Evolutionary conservation across 768 basidiomycete genomes (phyloP).

Genomic region (Tulasnella sp.): DNA sequence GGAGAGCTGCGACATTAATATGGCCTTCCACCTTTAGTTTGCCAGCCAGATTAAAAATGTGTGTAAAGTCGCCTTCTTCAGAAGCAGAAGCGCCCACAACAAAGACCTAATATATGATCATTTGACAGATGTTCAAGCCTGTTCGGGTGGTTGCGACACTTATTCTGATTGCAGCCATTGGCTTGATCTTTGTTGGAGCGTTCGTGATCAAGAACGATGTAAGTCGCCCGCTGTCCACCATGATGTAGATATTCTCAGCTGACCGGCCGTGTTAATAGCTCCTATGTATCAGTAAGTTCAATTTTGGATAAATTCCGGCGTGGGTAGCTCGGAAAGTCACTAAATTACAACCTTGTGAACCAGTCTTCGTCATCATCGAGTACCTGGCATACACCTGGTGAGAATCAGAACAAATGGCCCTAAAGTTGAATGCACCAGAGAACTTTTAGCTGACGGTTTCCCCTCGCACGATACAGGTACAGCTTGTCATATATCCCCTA

Average conservation of each 20-base stretch:
- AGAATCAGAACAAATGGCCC: slow-evolving; percentile 33
- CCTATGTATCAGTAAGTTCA: slow-evolving; percentile 20
- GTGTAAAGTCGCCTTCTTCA: slow-evolving; percentile 22
- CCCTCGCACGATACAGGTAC: slow-evolving; percentile 23
- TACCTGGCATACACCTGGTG: slow-evolving; percentile 92
- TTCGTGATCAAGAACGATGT: slow-evolving; percentile 60
- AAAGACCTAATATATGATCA: neutral
- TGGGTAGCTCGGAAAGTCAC: neutral
- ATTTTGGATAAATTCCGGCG: neutral
- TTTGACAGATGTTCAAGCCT: slow-evolving; percentile 82
- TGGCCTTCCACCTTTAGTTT: too few species aligned
- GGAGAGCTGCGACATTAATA: too few species aligned
- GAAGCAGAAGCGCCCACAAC: neutral
- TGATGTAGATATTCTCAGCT: neutral
- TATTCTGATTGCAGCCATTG: slow-evolving; percentile 68
- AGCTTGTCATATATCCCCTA: slow-evolving; percentile 70
- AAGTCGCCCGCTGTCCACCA: slow-evolving; percentile 29
- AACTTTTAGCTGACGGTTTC: neutral
- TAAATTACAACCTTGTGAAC: too few species aligned
- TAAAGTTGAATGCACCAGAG: too few species aligned
- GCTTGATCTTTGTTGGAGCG: slow-evolving; percentile 73
- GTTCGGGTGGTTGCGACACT: slow-evolving; percentile 75
- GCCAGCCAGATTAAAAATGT: slow-evolving; percentile 72
- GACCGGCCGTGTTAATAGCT: slow-evolving; percentile 7
- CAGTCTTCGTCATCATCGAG: slow-evolving; percentile 88